These are phyloP conservation scores for Garcia nutans DNA, from an alignment of 345 rosid genomes.

Conservation along the genomic window DNA sequence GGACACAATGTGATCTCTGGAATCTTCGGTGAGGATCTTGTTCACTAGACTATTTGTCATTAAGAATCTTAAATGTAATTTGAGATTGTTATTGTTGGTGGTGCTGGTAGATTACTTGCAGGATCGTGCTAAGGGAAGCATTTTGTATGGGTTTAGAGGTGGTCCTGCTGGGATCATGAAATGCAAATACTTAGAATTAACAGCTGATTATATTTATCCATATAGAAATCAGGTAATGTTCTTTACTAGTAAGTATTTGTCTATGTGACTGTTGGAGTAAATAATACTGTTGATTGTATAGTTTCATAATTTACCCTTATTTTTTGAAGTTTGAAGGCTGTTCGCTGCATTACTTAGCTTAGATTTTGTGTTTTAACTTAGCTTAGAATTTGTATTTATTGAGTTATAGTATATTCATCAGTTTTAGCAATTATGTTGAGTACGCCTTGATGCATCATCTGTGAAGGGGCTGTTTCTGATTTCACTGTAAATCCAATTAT, in stretches of 20 bases:
- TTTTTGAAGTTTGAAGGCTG: not conserved
- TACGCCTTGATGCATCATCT: not conserved
- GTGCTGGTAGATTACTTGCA: constrained; percentile 71
- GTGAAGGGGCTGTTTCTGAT: not conserved
- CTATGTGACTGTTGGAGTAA: not conserved
- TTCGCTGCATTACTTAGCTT: not conserved
- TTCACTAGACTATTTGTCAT: not conserved
- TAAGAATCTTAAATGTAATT: no score
- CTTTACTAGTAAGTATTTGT: not conserved
- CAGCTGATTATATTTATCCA: constrained; percentile 66
- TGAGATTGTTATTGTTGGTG: not conserved
- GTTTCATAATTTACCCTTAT: no score
- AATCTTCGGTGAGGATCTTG: constrained; percentile 60
- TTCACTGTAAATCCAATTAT: not conserved
- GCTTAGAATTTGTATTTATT: not conserved
- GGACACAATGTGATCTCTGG: constrained; percentile 98
- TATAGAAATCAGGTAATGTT: constrained; percentile 80
- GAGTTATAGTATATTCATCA: not conserved
- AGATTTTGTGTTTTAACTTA: not conserved
- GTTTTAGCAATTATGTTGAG: not conserved
- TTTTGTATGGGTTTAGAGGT: constrained; percentile 77
- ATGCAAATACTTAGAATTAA: constrained; percentile 73
- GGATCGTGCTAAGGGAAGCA: constrained; percentile 70
- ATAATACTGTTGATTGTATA: not conserved
- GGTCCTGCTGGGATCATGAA: constrained; percentile 99